Conservation (phyloP, 306 rosid species). For the Coriaria nepalensis region DNA sequence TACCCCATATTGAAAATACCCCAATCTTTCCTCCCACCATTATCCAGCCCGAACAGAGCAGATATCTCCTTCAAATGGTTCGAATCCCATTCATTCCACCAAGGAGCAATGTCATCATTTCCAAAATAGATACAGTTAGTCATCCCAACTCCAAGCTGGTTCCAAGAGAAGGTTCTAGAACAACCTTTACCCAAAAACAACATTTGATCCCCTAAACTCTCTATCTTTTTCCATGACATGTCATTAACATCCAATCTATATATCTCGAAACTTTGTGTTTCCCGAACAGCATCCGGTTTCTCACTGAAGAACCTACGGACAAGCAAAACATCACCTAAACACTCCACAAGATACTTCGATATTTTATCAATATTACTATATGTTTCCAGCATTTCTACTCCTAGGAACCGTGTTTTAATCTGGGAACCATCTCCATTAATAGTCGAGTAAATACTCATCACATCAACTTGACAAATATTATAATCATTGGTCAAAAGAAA, state of each 20-base stretch:
- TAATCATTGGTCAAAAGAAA: constrained; percentile 32
- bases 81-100: constrained; percentile 73
- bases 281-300: constrained; percentile 18
- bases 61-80: constrained; percentile 29
- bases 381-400: constrained; percentile 23
- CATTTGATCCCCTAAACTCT: constrained; percentile 24
- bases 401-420: constrained; percentile 23
- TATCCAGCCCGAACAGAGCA: constrained; percentile 18
- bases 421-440: constrained; percentile 11
- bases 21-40: constrained; percentile 32
- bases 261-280: constrained; percentile 32
- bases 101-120: constrained; percentile 36
- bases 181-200: constrained; percentile 47
- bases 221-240: constrained; percentile 35
- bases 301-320: constrained; percentile 34
- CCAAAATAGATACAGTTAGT: constrained; percentile 34
- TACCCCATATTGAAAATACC: constrained; percentile 28
- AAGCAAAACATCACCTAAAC: constrained; percentile 37
- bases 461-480: constrained; percentile 28
- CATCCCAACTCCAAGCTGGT: constrained; percentile 29
- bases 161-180: constrained; percentile 31
- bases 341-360: constrained; percentile 43
- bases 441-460: constrained; percentile 11
- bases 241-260: constrained; percentile 21
- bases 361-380: constrained; percentile 9